Conservation (phyloP, 1,139 yeast species). For the Pichia norvegensis region DNA sequence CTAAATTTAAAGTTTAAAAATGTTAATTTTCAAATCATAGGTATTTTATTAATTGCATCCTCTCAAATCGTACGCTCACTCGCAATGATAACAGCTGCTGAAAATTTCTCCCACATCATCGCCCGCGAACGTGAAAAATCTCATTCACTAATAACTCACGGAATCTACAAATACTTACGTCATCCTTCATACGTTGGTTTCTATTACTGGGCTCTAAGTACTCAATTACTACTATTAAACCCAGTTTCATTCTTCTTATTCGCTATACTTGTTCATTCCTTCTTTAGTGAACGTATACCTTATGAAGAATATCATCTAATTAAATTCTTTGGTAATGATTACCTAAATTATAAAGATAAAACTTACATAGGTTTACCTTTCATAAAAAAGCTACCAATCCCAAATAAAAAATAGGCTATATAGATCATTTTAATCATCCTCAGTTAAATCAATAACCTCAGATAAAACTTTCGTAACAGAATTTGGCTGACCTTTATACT, state of each 20-base stretch:
- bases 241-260: slow-evolving; percentile 46
- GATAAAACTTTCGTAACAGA: slow-evolving; percentile 1
- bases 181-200: slow-evolving; percentile 93
- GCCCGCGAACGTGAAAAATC: slow-evolving; percentile 43
- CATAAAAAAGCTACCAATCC: slow-evolving; percentile 1
- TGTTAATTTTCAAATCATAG: slow-evolving; percentile 28
- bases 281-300: slow-evolving; percentile 58
- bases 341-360: slow-evolving; percentile 41
- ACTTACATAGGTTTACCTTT: slow-evolving; percentile 63
- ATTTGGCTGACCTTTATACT: background rate
- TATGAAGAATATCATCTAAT: slow-evolving; percentile 63
- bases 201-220: slow-evolving; percentile 89
- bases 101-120: slow-evolving; percentile 79
- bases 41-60: slow-evolving; percentile 37
- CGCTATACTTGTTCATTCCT: slow-evolving; percentile 46
- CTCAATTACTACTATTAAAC: slow-evolving; percentile 65
- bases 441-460: slow-evolving; percentile 13
- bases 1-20: slow-evolving; percentile 30
- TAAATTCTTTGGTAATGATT: slow-evolving; percentile 62
- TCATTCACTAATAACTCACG: slow-evolving; percentile 64
- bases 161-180: slow-evolving; percentile 58
- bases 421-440: slow-evolving; percentile 4
- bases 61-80: slow-evolving; percentile 66
- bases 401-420: too few species aligned
- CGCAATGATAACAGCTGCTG: slow-evolving; percentile 85